Base-by-base conservation (phyloP, 1,284 basidiomycete genomes). In the Naganishia sp. region DNA sequence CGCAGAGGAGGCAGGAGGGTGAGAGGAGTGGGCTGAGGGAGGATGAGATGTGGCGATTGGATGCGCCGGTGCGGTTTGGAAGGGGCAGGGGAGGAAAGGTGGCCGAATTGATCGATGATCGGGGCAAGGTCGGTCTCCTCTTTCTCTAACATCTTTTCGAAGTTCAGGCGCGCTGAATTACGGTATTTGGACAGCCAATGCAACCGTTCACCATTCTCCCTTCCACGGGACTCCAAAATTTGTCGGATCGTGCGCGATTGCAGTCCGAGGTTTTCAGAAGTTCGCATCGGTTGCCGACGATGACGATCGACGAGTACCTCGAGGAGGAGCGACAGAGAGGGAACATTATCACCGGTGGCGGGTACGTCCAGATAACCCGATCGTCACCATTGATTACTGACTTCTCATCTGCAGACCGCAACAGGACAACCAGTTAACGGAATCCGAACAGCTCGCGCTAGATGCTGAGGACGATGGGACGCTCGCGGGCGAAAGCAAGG, bases 271-370 rank as follows among this genome's bases (percentile, higher is more conserved):
- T 98, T 2, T 99, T 98, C 81, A 85, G 88, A 16, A 86, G 91
- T 3, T 86, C 85, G n/a, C 87, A 97, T 77, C 85, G 89, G 25
- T 82, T 99, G 36, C 95, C 95, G 3, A 95, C 92, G 0, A 98
- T 99, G 96, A 86, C 89, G 0, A 87, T 99, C 71, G 95, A 99
- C 75, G 91, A 99, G 78, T 98, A 95, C 75, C 84, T 99, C 25
- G 87, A 90, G 71, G 88, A 94, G 68, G 95, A 99, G 77, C 81
- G 84, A 63, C 82, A 87, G 68, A 82, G 90, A 59, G 94, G 94
- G 0, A 94, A 93, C 65, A 88, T 98, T 73, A 87, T 97, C 68
- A 84, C 86, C 3, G 90, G 89, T 39, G 90, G 91, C 80, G 92
- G 92, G 90, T 92, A 75, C 78, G 88, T 78, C n/a, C 6, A 36